phyloP scores from a whole-genome alignment of 495 filamentous ascomycete species.

The Xylaria venustula region DNA sequence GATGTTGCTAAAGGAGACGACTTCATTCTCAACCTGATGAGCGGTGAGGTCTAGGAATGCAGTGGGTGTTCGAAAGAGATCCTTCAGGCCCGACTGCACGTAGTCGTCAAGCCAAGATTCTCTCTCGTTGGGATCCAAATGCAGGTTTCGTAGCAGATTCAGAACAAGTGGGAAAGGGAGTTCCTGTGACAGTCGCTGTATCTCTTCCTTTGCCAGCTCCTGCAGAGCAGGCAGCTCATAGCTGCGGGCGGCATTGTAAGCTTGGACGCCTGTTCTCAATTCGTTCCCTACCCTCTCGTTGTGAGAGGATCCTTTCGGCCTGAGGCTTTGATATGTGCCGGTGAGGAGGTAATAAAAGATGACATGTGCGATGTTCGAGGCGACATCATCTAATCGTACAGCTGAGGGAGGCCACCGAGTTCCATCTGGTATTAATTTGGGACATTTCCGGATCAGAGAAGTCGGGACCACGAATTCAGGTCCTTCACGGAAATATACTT shows the following conservation, averaged over 20 bases:
- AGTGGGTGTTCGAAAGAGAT: background rate
- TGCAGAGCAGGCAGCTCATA: constrained; percentile 20
- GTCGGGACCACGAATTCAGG: background rate
- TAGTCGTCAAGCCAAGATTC: constrained; percentile 23
- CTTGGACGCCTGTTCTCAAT: constrained; percentile 11
- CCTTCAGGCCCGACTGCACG: constrained; percentile 18
- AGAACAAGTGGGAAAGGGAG: constrained; percentile 20
- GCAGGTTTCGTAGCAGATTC: constrained; percentile 19
- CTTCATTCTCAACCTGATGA: background rate
- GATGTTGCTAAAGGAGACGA: constrained; percentile 9
- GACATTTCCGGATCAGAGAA: constrained; percentile 1
- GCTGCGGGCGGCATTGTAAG: constrained; percentile 12
- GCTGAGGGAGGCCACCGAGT: background rate
- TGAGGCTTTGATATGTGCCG: constrained; percentile 18
- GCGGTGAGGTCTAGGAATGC: constrained; percentile 3
- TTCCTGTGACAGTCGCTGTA: constrained; percentile 12
- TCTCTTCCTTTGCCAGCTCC: constrained; percentile 10
- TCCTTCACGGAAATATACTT: constrained; percentile 1
- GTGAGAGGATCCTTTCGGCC: constrained; percentile 4
- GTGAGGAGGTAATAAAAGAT: constrained; percentile 23
- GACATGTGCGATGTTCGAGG: constrained; percentile 12
- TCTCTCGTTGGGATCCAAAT: constrained; percentile 11
- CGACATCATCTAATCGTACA: background rate
- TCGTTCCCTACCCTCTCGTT: constrained; percentile 13
- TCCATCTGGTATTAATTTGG: background rate